Conservation (phyloP, 139 green algal species). For the Ostreobium quekettii region DNA sequence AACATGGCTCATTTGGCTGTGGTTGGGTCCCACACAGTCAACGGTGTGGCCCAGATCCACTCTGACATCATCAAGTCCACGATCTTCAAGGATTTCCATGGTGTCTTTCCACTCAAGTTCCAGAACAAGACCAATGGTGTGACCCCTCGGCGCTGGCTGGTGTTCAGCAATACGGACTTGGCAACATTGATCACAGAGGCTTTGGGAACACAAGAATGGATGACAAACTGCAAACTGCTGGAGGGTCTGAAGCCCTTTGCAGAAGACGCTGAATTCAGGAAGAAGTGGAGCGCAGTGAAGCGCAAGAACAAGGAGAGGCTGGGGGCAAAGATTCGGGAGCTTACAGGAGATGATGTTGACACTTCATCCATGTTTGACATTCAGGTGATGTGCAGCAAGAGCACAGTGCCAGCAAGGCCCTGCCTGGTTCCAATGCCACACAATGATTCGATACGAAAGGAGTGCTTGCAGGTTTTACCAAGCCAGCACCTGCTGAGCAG, state of each 20-base stretch:
- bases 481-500: too few relatives aligned
- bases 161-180: conserved; percentile 92
- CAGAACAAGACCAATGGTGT: conserved; percentile 98
- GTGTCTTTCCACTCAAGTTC: conserved; percentile 68
- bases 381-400: conserved; percentile 56
- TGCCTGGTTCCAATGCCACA: too few relatives aligned
- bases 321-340: conserved; percentile 55
- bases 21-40: conserved; percentile 76
- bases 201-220: conserved; percentile 84
- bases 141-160: conserved; percentile 88
- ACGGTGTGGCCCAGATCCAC: conserved; percentile 96
- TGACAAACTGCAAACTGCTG: conserved; percentile 51
- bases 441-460: too few relatives aligned
- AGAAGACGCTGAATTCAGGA: conserved; percentile 49
- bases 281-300: conserved; percentile 81
- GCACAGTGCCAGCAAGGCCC: too few relatives aligned
- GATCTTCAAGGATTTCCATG: conserved; percentile 72
- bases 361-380: conserved; percentile 86
- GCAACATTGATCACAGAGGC: conserved; percentile 75
- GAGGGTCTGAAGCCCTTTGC: conserved; percentile 41
- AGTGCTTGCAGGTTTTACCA: too few relatives aligned
- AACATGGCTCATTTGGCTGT: conserved; percentile 94
- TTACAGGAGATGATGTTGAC: conserved; percentile 62
- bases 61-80: conserved; percentile 78
- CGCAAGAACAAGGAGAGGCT: conserved; percentile 69